phyloP scores from a whole-genome alignment of 108 stramenopile species.

The Cylindrotheca closterium region DNA sequence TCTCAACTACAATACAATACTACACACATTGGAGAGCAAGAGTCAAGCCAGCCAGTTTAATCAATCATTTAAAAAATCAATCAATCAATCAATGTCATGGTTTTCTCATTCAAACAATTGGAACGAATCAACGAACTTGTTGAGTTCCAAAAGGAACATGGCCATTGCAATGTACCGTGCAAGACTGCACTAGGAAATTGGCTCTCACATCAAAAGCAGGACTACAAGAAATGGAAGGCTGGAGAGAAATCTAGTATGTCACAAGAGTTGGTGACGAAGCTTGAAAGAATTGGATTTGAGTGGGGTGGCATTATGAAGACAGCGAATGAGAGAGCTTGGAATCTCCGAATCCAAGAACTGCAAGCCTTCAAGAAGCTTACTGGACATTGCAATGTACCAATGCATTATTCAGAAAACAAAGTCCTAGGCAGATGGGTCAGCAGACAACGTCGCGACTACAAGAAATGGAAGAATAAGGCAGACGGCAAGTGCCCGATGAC shows the following conservation, averaged over 20 bases:
- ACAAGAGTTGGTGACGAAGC: constrained; percentile 17
- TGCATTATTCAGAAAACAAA: constrained; percentile 40
- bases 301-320: constrained; percentile 36
- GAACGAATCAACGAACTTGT: constrained; percentile 46
- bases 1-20: too few species aligned
- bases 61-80: too few species aligned
- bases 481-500: constrained; percentile 23
- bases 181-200: background rate
- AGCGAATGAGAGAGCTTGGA: constrained; percentile 47
- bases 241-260: constrained; percentile 5
- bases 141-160: constrained; percentile 53
- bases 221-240: background rate
- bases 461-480: constrained; percentile 16
- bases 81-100: too few species aligned
- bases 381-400: constrained; percentile 55
- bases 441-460: constrained; percentile 43
- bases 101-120: too few species aligned
- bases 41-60: too few species aligned
- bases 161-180: constrained; percentile 22
- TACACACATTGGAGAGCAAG: too few species aligned
- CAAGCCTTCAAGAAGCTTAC: constrained; percentile 36
- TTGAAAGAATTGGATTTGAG: constrained; percentile 27
- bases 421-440: constrained; percentile 66
- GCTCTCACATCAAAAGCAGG: background rate
- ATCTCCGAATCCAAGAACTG: constrained; percentile 42